These are phyloP conservation scores for Platanus orientalis DNA, from an alignment of 164 flowering plant species.

Conservation along the genomic window DNA sequence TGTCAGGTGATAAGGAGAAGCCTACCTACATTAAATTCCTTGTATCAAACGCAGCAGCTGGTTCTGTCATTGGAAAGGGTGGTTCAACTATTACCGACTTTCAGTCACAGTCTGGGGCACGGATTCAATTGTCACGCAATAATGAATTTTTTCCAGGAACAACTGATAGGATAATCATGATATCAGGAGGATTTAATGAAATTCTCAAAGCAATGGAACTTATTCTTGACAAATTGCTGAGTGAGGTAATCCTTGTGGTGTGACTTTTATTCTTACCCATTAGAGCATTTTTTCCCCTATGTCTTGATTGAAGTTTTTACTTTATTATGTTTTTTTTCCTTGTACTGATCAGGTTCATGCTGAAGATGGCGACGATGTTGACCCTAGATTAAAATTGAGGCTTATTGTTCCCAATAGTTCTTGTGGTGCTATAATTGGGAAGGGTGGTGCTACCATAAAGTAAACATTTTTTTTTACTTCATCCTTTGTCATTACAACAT, in stretches of 20 bases:
- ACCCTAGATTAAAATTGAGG: slow-evolving; percentile 72
- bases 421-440: slow-evolving; percentile 97
- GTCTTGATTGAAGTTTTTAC: background rate
- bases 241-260: slow-evolving; percentile 54
- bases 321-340: background rate
- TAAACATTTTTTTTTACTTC: slow-evolving; percentile 22
- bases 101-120: slow-evolving; percentile 86
- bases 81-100: slow-evolving; percentile 93
- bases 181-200: slow-evolving; percentile 69
- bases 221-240: slow-evolving; percentile 63
- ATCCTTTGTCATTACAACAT: background rate
- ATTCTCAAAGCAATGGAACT: slow-evolving; percentile 75
- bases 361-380: slow-evolving; percentile 72
- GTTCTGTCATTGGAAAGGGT: slow-evolving; percentile 97
- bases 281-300: background rate
- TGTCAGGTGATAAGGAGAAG: slow-evolving; percentile 58
- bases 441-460: slow-evolving; percentile 94
- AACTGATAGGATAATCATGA: slow-evolving; percentile 87
- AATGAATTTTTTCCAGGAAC: slow-evolving; percentile 96
- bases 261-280: background rate
- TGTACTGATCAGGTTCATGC: slow-evolving; percentile 41
- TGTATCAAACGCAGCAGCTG: slow-evolving; percentile 95
- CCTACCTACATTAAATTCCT: slow-evolving; percentile 75
- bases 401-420: slow-evolving; percentile 83
- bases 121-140: slow-evolving; percentile 91